phyloP scores from a whole-genome alignment of 2,329 filamentous ascomycete genomes.

The Emmonsia crescens region DNA sequence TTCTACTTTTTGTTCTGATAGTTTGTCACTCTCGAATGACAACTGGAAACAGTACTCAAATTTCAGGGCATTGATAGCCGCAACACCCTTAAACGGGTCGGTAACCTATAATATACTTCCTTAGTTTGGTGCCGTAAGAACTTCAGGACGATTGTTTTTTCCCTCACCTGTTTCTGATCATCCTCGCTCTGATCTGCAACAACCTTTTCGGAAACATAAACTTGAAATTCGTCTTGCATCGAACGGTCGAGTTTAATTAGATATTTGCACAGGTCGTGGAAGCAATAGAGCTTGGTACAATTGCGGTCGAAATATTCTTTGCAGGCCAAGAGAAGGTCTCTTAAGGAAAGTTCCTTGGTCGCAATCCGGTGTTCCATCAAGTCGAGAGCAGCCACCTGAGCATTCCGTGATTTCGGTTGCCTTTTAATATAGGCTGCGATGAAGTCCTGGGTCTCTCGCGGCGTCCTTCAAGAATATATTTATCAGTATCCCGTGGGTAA shows the following conservation, averaged over 20 bases:
- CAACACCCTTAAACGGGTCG: slow-evolving; percentile 19
- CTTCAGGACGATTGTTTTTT: no score
- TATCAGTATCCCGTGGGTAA: background rate
- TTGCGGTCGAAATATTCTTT: slow-evolving; percentile 32
- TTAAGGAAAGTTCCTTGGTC: slow-evolving; percentile 17
- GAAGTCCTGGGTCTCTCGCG: slow-evolving; percentile 22
- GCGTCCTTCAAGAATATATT: slow-evolving; percentile 20
- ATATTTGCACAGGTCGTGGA: slow-evolving; percentile 33
- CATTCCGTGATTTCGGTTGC: slow-evolving; percentile 33
- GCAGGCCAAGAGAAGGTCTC: slow-evolving; percentile 29
- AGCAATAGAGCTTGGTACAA: slow-evolving; percentile 35
- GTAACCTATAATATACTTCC: slow-evolving; percentile 12
- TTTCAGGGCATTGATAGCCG: slow-evolving; percentile 34
- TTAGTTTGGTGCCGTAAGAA: background rate
- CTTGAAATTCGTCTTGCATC: slow-evolving; percentile 17
- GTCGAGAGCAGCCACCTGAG: slow-evolving; percentile 29
- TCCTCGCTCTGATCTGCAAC: background rate
- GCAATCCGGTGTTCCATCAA: slow-evolving; percentile 19
- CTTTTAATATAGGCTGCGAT: slow-evolving; percentile 25
- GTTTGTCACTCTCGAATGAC: slow-evolving; percentile 20
- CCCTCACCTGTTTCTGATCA: slow-evolving; percentile 13
- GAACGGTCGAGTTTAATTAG: slow-evolving; percentile 21
- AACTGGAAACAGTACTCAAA: slow-evolving; percentile 33
- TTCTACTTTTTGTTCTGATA: slow-evolving; percentile 21
- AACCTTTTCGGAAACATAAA: slow-evolving; percentile 15